Percentiles rank a stretch among this genome's conserved stretches.
These are phyloP conservation scores for Kalanchoe fedtschenkoi DNA, from an alignment of 164 flowering plant species.

Conservation along the genomic window DNA sequence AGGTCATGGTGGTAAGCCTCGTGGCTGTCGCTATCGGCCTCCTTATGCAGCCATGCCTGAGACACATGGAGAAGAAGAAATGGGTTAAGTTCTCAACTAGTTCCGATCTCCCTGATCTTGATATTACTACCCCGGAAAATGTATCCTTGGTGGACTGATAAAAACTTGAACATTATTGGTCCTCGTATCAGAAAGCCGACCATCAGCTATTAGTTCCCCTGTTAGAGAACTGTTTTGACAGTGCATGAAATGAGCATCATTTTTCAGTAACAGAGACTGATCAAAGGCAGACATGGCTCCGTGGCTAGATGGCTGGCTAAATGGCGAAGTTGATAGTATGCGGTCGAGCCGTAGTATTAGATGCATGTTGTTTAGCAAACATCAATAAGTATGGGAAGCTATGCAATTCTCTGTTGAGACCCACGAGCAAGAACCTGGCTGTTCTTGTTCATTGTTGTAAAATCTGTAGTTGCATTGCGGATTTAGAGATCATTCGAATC, in stretches of 20 bases:
- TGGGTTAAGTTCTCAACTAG: slow-evolving; percentile 8
- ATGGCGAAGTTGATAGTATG: neutral
- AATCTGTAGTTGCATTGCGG: too few species aligned
- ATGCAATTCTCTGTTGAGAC: neutral
- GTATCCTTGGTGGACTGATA: slow-evolving; percentile 1
- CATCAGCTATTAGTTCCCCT: neutral
- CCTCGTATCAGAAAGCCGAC: neutral
- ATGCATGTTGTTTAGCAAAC: neutral
- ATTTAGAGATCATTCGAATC: too few species aligned
- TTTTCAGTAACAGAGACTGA: neutral
- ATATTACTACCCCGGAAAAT: slow-evolving; percentile 2
- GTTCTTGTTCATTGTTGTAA: neutral
- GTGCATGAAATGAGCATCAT: neutral
- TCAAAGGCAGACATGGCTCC: neutral
- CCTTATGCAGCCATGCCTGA: slow-evolving; percentile 6
- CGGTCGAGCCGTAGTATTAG: neutral
- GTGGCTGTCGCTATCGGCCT: slow-evolving; percentile 7
- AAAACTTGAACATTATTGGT: neutral
- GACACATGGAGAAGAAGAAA: slow-evolving; percentile 1
- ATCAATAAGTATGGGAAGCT: too few species aligned
- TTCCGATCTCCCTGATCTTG: slow-evolving; percentile 7
- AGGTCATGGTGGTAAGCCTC: slow-evolving; percentile 5
- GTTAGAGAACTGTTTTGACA: neutral
- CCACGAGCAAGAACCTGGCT: neutral
- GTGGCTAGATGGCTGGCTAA: neutral